Base-by-base conservation (phyloP, 495 filamentous ascomycete genomes). In the Elasticomyces elasticus region DNA sequence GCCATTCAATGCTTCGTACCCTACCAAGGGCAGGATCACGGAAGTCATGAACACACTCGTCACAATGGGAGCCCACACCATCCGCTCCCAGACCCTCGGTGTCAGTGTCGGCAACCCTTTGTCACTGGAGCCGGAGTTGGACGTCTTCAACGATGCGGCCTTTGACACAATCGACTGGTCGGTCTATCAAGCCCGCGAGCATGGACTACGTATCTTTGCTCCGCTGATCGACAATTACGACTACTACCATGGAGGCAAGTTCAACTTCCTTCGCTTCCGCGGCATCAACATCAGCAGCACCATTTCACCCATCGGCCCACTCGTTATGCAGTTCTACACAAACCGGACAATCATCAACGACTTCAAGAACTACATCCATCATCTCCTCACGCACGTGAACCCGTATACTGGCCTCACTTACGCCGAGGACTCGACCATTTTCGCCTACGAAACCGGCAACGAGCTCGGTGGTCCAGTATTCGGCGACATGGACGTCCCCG, bases 161-260 rank as follows among this genome's bases (percentile, higher is more conserved):
- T 79, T 76, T 52, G 69, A 72, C 2, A 59, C 66, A 6, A 76
- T 80, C 24, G 77, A 79, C 59, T 80, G 75, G 77, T 70, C 74
- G 3, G 67, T 79, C 31, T 74, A 67, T 35, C 69, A 78, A 63
- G 76, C 76, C n/a, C 64, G 74, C 15, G 54, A 70, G 52, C 70
- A 74, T 59, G 75, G 76, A 0, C 56, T 79, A 22, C 66, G 74
- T 20, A 52, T 79, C 45, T 61, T 76, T 45, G 64, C 73, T n/a
- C 76, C 75, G 0, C 59, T 79, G 41, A 67, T 71, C 9, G 73
- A 76, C 57, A 73, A 76, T 25, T 65, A 65, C 41, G 75, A 78
- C 58, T 79, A 79, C 49, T 79, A 79, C 58, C 76, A 79, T 52
- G 76, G 76, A 35, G 76, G 76, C n/a, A 78, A 78, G 62, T 80